Percentiles rank a stretch among this genome's conserved stretches.
These are phyloP conservation scores for Sphaerulina vaccinii DNA, from an alignment of 2,329 filamentous ascomycete genomes.

Conservation along the genomic window DNA sequence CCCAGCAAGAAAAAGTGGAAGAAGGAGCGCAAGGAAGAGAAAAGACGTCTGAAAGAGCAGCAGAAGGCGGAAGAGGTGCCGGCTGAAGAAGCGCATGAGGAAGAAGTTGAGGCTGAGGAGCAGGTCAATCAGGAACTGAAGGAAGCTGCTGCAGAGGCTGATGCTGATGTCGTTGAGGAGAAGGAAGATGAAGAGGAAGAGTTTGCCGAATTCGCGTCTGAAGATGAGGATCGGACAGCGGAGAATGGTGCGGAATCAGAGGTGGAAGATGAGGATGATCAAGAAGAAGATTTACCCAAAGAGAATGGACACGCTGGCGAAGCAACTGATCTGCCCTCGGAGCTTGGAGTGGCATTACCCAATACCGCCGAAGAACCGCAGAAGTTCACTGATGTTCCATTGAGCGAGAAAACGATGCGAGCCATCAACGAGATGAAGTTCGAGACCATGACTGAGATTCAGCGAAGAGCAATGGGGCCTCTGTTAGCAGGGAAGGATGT, in stretches of 20 bases:
- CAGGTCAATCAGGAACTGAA: conserved; percentile 34
- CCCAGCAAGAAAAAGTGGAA: conserved; percentile 28
- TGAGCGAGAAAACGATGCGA: conserved; percentile 85
- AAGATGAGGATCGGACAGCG: conserved; percentile 37
- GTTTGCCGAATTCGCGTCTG: conserved; percentile 38
- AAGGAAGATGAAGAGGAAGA: conserved; percentile 35
- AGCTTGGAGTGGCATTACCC: conserved; percentile 57
- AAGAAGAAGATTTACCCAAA: conserved; percentile 18
- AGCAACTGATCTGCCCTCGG: conserved; percentile 54
- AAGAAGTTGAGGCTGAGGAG: conserved; percentile 28
- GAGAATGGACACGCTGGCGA: conserved; percentile 37
- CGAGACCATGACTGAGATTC: conserved; percentile 92
- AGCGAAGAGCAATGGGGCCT: conserved; percentile 81
- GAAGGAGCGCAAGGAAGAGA: conserved; percentile 25
- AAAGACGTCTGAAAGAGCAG: conserved; percentile 16
- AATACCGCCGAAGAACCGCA: conserved; percentile 61
- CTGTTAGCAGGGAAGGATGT: conserved; percentile 87
- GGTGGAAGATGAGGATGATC: conserved; percentile 34
- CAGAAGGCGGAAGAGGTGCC: conserved; percentile 4
- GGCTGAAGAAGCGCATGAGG: conserved; percentile 15
- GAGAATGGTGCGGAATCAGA: conserved; percentile 36
- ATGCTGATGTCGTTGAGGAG: conserved; percentile 21
- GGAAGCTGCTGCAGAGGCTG: conserved; percentile 26
- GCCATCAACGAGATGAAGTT: conserved; percentile 92
- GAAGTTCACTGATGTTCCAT: conserved; percentile 75